phyloP scores from a whole-genome alignment of 2,329 filamentous ascomycete genomes.

The Fusarium sarcochroum region DNA sequence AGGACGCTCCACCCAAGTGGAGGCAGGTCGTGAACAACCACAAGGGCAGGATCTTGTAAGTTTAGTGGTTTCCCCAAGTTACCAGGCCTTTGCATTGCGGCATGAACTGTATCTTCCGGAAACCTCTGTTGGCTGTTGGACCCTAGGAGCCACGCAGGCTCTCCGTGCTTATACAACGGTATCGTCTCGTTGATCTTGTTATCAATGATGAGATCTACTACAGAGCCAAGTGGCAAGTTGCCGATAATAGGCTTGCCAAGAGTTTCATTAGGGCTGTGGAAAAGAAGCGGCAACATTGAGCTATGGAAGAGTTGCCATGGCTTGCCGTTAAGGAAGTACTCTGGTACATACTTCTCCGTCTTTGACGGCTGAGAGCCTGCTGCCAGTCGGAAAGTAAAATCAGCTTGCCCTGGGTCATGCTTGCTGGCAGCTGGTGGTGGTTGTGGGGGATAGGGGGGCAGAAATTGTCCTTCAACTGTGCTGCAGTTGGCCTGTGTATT shows the following conservation, averaged over 20 bases:
- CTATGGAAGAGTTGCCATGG: slow-evolving; percentile 20
- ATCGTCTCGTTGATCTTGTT: slow-evolving; percentile 16
- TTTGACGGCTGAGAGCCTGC: slow-evolving; percentile 3
- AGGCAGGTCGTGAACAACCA: background rate
- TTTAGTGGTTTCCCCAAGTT: rapidly evolving
- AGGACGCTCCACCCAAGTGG: background rate
- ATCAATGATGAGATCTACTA: slow-evolving; percentile 12
- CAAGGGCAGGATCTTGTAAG: background rate
- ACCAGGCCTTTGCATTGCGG: background rate
- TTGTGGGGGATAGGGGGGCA: background rate
- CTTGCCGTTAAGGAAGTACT: slow-evolving; percentile 13
- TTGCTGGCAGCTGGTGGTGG: background rate
- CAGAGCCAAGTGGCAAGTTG: slow-evolving; percentile 1
- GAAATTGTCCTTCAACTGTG: background rate
- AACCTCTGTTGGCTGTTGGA: background rate
- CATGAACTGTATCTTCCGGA: background rate
- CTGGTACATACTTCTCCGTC: slow-evolving; percentile 1
- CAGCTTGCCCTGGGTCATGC: background rate
- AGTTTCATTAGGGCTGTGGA: background rate
- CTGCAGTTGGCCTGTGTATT: background rate
- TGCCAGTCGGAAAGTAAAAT: slow-evolving; percentile 1
- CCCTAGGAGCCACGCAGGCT: slow-evolving; percentile 5
- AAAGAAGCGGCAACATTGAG: slow-evolving; percentile 18
- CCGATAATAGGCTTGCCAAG: slow-evolving; percentile 7
- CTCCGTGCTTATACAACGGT: slow-evolving; percentile 14